phyloP scores from a whole-genome alignment of 1,284 basidiomycete species.

The Vanrija humicola region DNA sequence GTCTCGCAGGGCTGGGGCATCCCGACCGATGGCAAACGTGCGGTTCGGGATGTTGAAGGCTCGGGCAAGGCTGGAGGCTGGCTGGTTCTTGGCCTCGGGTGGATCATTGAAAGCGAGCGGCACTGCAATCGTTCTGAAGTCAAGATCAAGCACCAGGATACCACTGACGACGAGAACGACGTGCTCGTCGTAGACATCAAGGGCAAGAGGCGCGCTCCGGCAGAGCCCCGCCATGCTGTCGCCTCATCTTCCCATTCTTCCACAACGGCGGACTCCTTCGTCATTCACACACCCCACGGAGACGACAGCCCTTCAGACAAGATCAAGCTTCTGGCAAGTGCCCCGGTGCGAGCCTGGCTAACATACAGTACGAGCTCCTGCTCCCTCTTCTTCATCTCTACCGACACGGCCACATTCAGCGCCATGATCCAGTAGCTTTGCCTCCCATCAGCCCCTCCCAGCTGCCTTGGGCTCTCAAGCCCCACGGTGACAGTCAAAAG shows the following conservation, averaged over 20 bases:
- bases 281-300: conserved; percentile 11
- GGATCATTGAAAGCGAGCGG: conserved; percentile 30
- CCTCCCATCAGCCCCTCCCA: conserved; percentile 34
- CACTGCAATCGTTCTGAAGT: neutral
- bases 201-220: conserved; percentile 9
- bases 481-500: conserved; percentile 37
- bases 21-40: conserved; percentile 39
- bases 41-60: conserved; percentile 36
- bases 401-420: conserved; percentile 42
- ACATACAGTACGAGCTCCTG: conserved; percentile 36
- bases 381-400: conserved; percentile 36
- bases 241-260: conserved; percentile 3
- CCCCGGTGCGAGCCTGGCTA: neutral
- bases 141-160: neutral
- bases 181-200: conserved; percentile 16
- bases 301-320: conserved; percentile 2
- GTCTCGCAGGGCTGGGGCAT: conserved; percentile 33
- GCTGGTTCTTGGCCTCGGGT: conserved; percentile 40
- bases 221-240: neutral
- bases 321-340: conserved; percentile 33
- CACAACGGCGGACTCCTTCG: conserved; percentile 8
- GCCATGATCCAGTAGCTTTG: conserved; percentile 35
- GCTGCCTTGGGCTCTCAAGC: conserved; percentile 27
- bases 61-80: conserved; percentile 44
- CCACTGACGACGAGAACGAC: conserved; percentile 8